Base-by-base conservation (phyloP, 352 stramenopile genomes). In the Globisporangium recalcitrans region DNA sequence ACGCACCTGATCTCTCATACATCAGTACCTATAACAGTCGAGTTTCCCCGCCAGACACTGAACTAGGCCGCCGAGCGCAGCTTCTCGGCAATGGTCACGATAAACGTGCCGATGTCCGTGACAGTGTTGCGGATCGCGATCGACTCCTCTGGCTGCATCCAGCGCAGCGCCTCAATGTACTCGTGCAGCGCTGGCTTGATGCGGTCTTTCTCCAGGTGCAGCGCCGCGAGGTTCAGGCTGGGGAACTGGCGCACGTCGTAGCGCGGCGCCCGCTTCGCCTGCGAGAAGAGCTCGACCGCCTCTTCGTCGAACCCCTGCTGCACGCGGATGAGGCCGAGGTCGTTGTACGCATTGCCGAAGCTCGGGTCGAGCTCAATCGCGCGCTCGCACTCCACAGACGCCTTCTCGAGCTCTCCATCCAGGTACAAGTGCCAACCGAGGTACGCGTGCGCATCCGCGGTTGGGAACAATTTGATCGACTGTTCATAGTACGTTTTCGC, bases 101-200 rank as follows among this genome's bases (percentile, higher is more conserved):
- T 77, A 14, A 89, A 82, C 22, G 79, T 76, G 16, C 68, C 72
- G 36, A 92, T 88, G 58, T 92, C 80, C 11, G 65, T 70, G 48
- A 92, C 72, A 1, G 77, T 90, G 61, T 88, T 89, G 38, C 82
- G 78, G 47, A 91, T 89, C 62, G 77, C 67, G 38, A 67, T 62
- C 0, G 65, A 71, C 36, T 85, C 82, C 11, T 87, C 74, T 1
- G 71, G 58, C 4, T 57, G 40, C 77, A 90, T 87, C 82, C 82
- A 92, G 49, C 84, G 76, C 62, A 92, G 68, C 31, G 80, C 72
- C 52, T 90, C 75, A 42, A 92, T 92, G 61, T 92, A 92, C 51
- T 89, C 71, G 54, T 90, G 80, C 38, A 92, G 62, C 14, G 82
- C 80, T 3, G 63, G 62, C 52, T 88, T 88, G 13, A 90, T 68